Percentiles rank a stretch among this genome's conserved stretches.
Evolutionary conservation across 2,329 filamentous ascomycete species (phyloP).

Genomic region (Penicillium sp.): DNA sequence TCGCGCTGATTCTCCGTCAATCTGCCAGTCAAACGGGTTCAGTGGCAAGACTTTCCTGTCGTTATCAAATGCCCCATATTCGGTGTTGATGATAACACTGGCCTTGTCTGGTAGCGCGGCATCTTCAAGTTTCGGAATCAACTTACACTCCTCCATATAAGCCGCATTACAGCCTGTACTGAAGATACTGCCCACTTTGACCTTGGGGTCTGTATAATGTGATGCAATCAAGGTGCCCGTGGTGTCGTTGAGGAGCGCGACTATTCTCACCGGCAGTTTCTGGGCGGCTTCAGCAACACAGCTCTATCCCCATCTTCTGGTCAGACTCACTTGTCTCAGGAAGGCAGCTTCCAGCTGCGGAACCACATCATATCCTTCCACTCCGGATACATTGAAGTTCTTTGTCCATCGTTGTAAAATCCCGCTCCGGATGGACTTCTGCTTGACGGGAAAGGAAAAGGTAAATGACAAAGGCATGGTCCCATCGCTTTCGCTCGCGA

Average conservation of each 20-base stretch:
- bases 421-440: slow-evolving; percentile 81
- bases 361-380: slow-evolving; percentile 82
- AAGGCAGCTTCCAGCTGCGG: slow-evolving; percentile 77
- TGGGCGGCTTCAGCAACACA: slow-evolving; percentile 33
- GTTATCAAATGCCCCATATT: slow-evolving; percentile 92
- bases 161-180: slow-evolving; percentile 94
- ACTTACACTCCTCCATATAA: slow-evolving; percentile 85
- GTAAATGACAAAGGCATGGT: slow-evolving; percentile 79
- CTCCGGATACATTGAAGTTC: slow-evolving; percentile 83
- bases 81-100: slow-evolving; percentile 89
- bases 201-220: slow-evolving; percentile 79
- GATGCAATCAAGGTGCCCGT: slow-evolving; percentile 91
- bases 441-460: slow-evolving; percentile 85
- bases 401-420: slow-evolving; percentile 90
- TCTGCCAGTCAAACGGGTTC: slow-evolving; percentile 61
- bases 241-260: slow-evolving; percentile 89
- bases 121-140: slow-evolving; percentile 82
- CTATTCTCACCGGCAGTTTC: slow-evolving; percentile 80
- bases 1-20: slow-evolving; percentile 85
- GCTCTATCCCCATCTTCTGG: background rate
- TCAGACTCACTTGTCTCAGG: slow-evolving; percentile 53
- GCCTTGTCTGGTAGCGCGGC: slow-evolving; percentile 73
- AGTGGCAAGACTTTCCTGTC: slow-evolving; percentile 72
- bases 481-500: slow-evolving; percentile 39
- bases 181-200: slow-evolving; percentile 92